These are phyloP conservation scores for Fomitopsis betulina DNA, from an alignment of 1,284 basidiomycete genomes.

Conservation along the genomic window DNA sequence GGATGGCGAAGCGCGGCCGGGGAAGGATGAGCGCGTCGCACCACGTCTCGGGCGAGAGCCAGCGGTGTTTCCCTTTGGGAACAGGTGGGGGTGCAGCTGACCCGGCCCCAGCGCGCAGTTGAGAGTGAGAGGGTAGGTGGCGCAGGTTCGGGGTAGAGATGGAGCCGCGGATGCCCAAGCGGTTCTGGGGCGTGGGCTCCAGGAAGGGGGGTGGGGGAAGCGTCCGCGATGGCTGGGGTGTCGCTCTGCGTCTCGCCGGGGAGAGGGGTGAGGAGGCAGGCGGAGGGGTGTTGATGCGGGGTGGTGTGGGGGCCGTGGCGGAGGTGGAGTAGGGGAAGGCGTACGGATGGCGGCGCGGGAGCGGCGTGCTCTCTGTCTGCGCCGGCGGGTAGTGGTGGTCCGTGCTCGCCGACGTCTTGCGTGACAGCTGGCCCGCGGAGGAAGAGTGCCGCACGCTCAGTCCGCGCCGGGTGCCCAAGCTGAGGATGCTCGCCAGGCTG, in stretches of 20 bases:
- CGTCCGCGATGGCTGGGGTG: conserved; percentile 14
- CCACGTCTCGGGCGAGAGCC: conserved; percentile 72
- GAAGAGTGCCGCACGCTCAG: conserved; percentile 14
- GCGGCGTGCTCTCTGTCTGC: neutral
- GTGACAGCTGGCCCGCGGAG: conserved; percentile 17
- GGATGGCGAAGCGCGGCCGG: conserved; percentile 58
- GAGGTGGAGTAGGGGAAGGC: conserved; percentile 29
- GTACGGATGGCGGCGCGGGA: conserved; percentile 41
- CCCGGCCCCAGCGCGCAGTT: conserved; percentile 1
- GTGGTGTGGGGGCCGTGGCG: conserved; percentile 17
- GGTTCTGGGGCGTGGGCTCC: conserved; percentile 14
- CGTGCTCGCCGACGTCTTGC: neutral
- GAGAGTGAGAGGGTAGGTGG: conserved; percentile 10
- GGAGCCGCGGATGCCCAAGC: conserved; percentile 40
- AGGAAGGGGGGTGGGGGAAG: conserved; percentile 20
- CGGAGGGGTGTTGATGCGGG: neutral
- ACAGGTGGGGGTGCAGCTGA: neutral
- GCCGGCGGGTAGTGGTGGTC: neutral
- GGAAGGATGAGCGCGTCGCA: conserved; percentile 75
- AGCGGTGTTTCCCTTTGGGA: conserved; percentile 49
- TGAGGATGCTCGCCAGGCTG: conserved; percentile 47
- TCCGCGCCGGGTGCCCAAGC: conserved; percentile 30
- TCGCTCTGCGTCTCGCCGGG: conserved; percentile 18
- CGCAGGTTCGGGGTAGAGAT: conserved; percentile 62
- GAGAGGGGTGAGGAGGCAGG: conserved; percentile 13